These are phyloP conservation scores for Aeschynomene evenia DNA, from an alignment of 306 rosid species.

Conservation along the genomic window DNA sequence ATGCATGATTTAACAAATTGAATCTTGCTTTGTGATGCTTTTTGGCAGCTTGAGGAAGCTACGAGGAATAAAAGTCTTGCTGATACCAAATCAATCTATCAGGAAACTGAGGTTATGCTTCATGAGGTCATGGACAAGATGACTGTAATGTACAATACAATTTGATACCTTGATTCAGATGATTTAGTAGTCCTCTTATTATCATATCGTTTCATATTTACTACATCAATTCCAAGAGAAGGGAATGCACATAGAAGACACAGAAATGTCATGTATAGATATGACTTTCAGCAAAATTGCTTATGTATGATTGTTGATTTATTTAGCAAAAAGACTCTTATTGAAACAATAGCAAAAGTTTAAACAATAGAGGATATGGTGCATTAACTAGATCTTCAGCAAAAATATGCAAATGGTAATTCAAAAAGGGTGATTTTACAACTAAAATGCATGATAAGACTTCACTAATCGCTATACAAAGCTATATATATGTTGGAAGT, in stretches of 20 bases:
- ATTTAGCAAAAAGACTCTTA: no score
- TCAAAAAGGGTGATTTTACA: not conserved
- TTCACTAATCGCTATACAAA: constrained; percentile 72
- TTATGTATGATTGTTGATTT: not conserved
- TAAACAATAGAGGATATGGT: not conserved
- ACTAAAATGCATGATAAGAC: not conserved
- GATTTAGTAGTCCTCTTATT: no score
- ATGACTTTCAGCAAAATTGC: not conserved
- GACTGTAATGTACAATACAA: constrained; percentile 43
- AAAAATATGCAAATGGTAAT: not conserved
- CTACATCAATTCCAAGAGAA: constrained; percentile 5
- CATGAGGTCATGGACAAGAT: constrained; percentile 83
- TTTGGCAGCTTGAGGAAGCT: constrained; percentile 76
- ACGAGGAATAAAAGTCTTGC: constrained; percentile 46
- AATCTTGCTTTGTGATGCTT: not conserved
- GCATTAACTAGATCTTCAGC: not conserved
- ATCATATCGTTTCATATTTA: no score
- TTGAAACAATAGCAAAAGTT: not conserved
- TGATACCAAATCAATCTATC: constrained; percentile 45
- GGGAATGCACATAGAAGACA: not conserved
- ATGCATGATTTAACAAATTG: constrained; percentile 1
- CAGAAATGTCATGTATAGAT: not conserved
- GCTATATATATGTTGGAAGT: constrained; percentile 45
- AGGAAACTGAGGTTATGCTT: constrained; percentile 67
- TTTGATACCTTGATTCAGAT: no score